These are phyloP conservation scores for Neurospora sp. DNA, from an alignment of 495 filamentous ascomycete genomes.

Conservation along the genomic window DNA sequence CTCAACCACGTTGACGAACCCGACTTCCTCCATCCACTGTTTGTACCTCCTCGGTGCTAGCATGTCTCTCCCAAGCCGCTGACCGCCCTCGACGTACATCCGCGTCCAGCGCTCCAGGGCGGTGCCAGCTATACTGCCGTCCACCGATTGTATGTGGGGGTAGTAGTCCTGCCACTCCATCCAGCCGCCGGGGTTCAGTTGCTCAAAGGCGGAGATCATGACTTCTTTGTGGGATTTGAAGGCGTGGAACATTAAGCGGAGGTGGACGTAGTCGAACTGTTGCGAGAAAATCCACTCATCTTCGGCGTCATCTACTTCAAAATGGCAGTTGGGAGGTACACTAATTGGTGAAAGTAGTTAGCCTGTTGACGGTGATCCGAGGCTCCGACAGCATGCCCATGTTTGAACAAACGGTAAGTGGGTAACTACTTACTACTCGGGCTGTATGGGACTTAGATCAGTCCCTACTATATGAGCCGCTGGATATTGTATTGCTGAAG, in stretches of 20 bases:
- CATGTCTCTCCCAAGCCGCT: constrained; percentile 15
- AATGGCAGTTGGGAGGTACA: constrained; percentile 38
- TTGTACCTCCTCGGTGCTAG: constrained; percentile 15
- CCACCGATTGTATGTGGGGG: constrained; percentile 20
- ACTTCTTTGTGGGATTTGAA: constrained; percentile 16
- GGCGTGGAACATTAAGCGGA: constrained; percentile 32
- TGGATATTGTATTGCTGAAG: constrained; percentile 17
- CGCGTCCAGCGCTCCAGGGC: constrained; percentile 22
- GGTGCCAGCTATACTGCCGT: constrained; percentile 18
- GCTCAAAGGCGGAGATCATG: constrained; percentile 24
- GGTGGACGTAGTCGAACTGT: constrained; percentile 42
- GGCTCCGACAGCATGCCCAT: neutral
- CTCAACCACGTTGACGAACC: constrained; percentile 37
- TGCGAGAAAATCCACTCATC: constrained; percentile 36
- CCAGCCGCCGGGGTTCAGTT: constrained; percentile 40
- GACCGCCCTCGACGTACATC: constrained; percentile 18
- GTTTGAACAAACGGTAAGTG: constrained; percentile 4
- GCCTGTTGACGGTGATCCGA: neutral
- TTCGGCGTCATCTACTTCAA: constrained; percentile 42
- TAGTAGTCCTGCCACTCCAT: constrained; percentile 40
- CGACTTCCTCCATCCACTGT: constrained; percentile 24
- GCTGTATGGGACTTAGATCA: constrained; percentile 41
- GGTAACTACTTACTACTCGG: constrained; percentile 10
- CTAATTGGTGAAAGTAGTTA: constrained; percentile 5
- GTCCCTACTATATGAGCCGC: constrained; percentile 27